A percentile compares a stretch with the other conserved stretches of the same genome.
phyloP scores from a whole-genome alignment of 2,329 filamentous ascomycete genomes.

The Zasmidium cellare region DNA sequence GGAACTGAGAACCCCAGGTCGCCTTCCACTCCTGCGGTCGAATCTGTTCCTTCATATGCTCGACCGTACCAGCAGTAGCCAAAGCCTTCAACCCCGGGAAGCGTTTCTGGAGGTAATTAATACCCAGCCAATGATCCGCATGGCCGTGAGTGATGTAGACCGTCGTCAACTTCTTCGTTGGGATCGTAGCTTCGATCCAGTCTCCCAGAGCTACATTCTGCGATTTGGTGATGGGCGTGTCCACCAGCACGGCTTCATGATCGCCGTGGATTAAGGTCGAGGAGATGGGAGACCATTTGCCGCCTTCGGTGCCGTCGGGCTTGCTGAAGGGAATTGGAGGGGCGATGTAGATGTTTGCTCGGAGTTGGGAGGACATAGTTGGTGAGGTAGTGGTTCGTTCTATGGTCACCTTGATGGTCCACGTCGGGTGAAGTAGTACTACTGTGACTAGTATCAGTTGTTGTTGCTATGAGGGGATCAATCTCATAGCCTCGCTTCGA shows the following conservation, averaged over 20 bases:
- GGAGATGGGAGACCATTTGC: constrained; percentile 10
- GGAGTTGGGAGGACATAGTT: background rate
- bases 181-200: constrained; percentile 8
- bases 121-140: constrained; percentile 12
- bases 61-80: constrained; percentile 9
- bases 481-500: background rate
- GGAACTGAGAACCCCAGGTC: constrained; percentile 4
- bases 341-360: constrained; percentile 9
- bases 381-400: background rate
- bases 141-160: constrained; percentile 16
- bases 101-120: constrained; percentile 1
- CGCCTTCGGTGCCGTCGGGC: background rate
- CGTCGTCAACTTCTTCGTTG: background rate
- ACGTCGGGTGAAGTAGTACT: background rate
- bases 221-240: constrained; percentile 6
- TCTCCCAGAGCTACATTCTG: constrained; percentile 6
- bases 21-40: background rate
- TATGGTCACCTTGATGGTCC: background rate
- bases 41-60: constrained; percentile 10
- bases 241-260: constrained; percentile 7
- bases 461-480: background rate
- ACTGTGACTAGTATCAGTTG: too few species aligned
- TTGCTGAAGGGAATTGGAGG: constrained; percentile 6
- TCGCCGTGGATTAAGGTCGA: constrained; percentile 10
- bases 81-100: constrained; percentile 8